These are phyloP conservation scores for Dipodascopsis uninucleata DNA, from an alignment of 805 yeast genomes.

Conservation along the genomic window DNA sequence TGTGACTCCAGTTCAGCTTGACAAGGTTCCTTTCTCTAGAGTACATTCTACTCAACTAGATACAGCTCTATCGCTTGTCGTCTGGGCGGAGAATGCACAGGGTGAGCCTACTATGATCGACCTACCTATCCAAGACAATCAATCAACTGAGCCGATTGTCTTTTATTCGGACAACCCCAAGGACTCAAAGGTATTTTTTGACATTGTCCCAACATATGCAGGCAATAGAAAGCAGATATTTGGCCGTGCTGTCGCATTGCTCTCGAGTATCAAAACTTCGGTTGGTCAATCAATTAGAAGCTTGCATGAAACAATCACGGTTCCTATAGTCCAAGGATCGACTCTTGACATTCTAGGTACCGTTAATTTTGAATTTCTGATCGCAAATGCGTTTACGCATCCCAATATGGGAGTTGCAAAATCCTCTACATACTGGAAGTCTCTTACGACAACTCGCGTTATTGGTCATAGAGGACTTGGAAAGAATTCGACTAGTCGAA, in stretches of 20 bases:
- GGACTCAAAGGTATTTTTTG: conserved; percentile 63
- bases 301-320: conserved; percentile 57
- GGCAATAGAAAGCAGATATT: conserved; percentile 45
- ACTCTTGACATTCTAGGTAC: conserved; percentile 74
- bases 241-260: conserved; percentile 80
- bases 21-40: conserved; percentile 69
- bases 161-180: conserved; percentile 53
- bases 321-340: conserved; percentile 72
- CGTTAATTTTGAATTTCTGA: conserved; percentile 67
- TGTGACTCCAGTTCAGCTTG: conserved; percentile 59
- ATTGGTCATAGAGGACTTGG: conserved; percentile 97
- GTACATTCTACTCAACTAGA: conserved; percentile 80
- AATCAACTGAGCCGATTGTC: conserved; percentile 58
- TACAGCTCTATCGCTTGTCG: conserved; percentile 74
- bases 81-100: conserved; percentile 44
- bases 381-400: conserved; percentile 70
- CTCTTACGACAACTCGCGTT: conserved; percentile 79
- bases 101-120: conserved; percentile 64
- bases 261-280: conserved; percentile 56
- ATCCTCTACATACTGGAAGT: conserved; percentile 86
- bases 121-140: conserved; percentile 77
- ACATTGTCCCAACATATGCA: conserved; percentile 79
- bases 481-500: conserved; percentile 67
- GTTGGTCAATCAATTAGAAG: conserved; percentile 69
- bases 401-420: conserved; percentile 59